A percentile compares a stretch with the other conserved stretches of the same genome.
phyloP scores from a whole-genome alignment of 805 yeast species.

The Suhomyces xylopsoci region DNA sequence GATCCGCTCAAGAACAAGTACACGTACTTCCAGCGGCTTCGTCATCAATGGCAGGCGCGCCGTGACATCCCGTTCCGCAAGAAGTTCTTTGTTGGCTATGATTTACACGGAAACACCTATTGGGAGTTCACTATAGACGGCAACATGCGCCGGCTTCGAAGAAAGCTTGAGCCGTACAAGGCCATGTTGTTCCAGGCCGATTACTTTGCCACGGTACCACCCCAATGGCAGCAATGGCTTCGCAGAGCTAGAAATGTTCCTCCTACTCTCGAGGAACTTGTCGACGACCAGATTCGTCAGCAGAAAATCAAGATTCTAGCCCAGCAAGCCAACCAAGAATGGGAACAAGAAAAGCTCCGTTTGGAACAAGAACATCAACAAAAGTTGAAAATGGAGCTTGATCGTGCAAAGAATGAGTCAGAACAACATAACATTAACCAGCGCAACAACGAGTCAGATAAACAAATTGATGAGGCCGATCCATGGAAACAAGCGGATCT shows the following conservation, averaged over 20 bases:
- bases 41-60: slow-evolving; percentile 58
- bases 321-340: slow-evolving; percentile 42
- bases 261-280: slow-evolving; percentile 64
- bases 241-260: slow-evolving; percentile 55
- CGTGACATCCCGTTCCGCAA: slow-evolving; percentile 66
- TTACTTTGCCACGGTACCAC: slow-evolving; percentile 56
- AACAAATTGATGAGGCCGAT: slow-evolving; percentile 7
- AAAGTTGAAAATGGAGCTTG: slow-evolving; percentile 31
- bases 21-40: slow-evolving; percentile 47
- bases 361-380: slow-evolving; percentile 31
- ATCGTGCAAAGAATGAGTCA: slow-evolving; percentile 19
- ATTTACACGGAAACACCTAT: slow-evolving; percentile 78
- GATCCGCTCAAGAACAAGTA: slow-evolving; percentile 49
- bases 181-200: slow-evolving; percentile 51
- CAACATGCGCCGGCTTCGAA: slow-evolving; percentile 51
- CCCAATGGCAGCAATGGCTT: slow-evolving; percentile 84
- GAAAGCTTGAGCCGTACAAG: slow-evolving; percentile 59
- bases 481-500: slow-evolving; percentile 39
- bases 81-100: slow-evolving; percentile 71
- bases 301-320: slow-evolving; percentile 50
- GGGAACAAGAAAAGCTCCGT: slow-evolving; percentile 35
- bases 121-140: slow-evolving; percentile 73
- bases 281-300: slow-evolving; percentile 56
- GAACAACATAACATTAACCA: neutral
- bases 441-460: neutral